These are phyloP conservation scores for Cryptosporidium meleagridis DNA, from an alignment of 169 alveolate genomes.

Conservation along the genomic window DNA sequence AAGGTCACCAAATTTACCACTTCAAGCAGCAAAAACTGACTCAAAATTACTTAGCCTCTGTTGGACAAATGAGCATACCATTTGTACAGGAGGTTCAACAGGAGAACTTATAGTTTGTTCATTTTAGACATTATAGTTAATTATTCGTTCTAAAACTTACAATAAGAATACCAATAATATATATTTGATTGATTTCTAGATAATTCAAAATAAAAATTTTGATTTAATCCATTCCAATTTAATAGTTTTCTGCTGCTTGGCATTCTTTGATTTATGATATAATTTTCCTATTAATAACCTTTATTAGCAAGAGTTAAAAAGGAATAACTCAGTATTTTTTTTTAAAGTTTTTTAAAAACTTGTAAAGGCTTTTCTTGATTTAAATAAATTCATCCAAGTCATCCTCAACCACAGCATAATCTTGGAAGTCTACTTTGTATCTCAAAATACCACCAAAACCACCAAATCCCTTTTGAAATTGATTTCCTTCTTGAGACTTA, in stretches of 20 bases:
- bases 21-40: conserved; percentile 61
- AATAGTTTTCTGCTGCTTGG: too few relatives aligned
- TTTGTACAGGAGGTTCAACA: conserved; percentile 69
- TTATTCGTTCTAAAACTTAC: neutral
- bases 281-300: too few relatives aligned
- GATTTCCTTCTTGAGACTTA: conserved; percentile 97
- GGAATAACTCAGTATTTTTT: neutral
- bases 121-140: conserved; percentile 33
- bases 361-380: neutral
- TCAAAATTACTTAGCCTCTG: conserved; percentile 44
- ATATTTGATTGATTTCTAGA: neutral
- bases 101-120: conserved; percentile 53
- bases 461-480: conserved; percentile 98
- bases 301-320: too few relatives aligned
- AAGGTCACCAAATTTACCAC: conserved; percentile 67
- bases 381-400: conserved; percentile 79
- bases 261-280: neutral
- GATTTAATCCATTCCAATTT: neutral
- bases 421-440: conserved; percentile 91
- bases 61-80: conserved; percentile 34
- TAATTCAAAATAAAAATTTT: neutral
- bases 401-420: conserved; percentile 79
- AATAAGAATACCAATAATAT: neutral
- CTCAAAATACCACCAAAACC: conserved; percentile 99
- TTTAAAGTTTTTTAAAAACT: too few relatives aligned